Percentiles rank a stretch among this genome's conserved stretches.
phyloP scores from a whole-genome alignment of 1,139 yeast species.

The Kodamaea fungicola region DNA sequence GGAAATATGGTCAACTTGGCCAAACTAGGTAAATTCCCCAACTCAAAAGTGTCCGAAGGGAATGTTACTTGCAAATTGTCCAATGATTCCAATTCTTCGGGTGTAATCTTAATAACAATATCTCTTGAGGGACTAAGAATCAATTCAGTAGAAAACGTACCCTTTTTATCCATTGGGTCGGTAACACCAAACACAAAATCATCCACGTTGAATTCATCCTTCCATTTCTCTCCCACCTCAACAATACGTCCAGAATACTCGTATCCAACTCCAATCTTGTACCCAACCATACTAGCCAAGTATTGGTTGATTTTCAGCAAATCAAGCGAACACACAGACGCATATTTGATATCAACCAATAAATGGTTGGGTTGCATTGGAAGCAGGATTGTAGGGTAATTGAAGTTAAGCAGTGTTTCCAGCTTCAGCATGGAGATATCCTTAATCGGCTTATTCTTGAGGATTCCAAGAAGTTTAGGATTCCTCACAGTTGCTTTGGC shows the following conservation, averaged over 20 bases:
- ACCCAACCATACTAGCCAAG: constrained; percentile 34
- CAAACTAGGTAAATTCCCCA: constrained; percentile 22
- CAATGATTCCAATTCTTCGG: constrained; percentile 20
- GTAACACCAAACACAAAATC: constrained; percentile 37
- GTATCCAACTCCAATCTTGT: constrained; percentile 41
- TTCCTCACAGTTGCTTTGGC: constrained; percentile 2
- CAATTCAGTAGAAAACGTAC: constrained; percentile 35
- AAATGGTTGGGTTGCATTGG: constrained; percentile 32
- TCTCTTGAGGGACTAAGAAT: constrained; percentile 34
- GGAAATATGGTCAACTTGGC: constrained; percentile 37
- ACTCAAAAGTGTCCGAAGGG: constrained; percentile 2
- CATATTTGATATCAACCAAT: constrained; percentile 37
- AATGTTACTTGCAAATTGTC: constrained; percentile 12
- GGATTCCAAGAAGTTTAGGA: constrained; percentile 22
- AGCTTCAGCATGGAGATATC: constrained; percentile 42
- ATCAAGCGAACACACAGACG: constrained; percentile 38
- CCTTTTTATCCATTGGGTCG: constrained; percentile 33
- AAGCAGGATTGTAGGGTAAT: constrained; percentile 36
- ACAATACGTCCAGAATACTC: constrained; percentile 38
- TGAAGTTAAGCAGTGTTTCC: constrained; percentile 41
- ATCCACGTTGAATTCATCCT: constrained; percentile 25
- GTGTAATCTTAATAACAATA: constrained; percentile 27
- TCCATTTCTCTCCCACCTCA: constrained; percentile 29
- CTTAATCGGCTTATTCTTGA: constrained; percentile 35
- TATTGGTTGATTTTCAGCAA: constrained; percentile 37